Evolutionary conservation across 1,139 yeast species (phyloP), one percentile per base, ranked within the genome.

Genomic region (Geotrichum australiense): DNA sequence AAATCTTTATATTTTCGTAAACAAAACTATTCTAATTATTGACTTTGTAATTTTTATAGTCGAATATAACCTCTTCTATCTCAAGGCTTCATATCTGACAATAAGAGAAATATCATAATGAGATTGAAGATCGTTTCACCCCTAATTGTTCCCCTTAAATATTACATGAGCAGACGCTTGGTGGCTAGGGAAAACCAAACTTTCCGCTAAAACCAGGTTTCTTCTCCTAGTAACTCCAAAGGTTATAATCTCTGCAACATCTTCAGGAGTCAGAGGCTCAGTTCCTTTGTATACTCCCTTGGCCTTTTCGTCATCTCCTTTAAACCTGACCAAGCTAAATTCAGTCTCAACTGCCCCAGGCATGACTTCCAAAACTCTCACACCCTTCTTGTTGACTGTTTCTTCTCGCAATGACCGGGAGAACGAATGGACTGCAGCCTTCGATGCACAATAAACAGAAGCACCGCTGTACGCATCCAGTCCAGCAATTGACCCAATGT

Each of bases 271-370:
- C 48, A 85, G 68, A 16, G 95, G 94, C 41, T 76, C 79, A 25
- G 80, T 71, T 31, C 86, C 86, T 32, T 70, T 69, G 57, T 84
- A 85, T 18, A 82, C 86, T 15, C 72, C 74, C 50, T 78, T 78
- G 8, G 94, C 94, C 56, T 73, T 73, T 3, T 63, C 66, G 34
- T 65, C 56, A 58, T 85, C 91, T 44, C 94, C 93, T 49, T 77
- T 71, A 68, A 75, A 80, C 58, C 94, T 71, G 25, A 81, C 83
- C 29, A 76, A 62, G 4, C 89, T 80, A 59, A 86, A 86, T 55
- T 86, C 95, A 12, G 95, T 85, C 62, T 83, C 86, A 19, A 85
- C 94, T 36, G 80, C 78, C 54, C 95, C 95, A 8, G 95, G 95
- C 48, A 84, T 89, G 38, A 85, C 74, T 59, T 83, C 91, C 52